Conservation (phyloP, 2,329 filamentous ascomycete species). For the Penicillium capsulatum region DNA sequence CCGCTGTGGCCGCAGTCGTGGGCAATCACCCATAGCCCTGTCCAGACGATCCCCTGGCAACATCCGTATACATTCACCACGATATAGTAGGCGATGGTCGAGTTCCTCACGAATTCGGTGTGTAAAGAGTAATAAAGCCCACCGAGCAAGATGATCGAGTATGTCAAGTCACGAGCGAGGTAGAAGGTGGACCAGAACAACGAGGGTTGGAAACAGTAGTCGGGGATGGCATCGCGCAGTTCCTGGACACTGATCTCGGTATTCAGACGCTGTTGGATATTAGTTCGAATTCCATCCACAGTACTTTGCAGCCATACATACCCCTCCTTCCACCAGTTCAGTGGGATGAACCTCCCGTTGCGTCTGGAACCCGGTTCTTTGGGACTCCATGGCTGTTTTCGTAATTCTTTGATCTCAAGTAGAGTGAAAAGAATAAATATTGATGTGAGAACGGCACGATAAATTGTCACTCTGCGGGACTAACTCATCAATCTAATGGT, state of each 20-base stretch:
- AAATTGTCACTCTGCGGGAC: too few relatives aligned
- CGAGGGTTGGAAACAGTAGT: slow-evolving; percentile 1
- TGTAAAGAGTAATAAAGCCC: not conserved
- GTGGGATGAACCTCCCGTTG: not conserved
- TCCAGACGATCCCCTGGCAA: not conserved
- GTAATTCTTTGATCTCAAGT: too few relatives aligned
- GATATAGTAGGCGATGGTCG: not conserved
- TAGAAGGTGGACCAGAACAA: slow-evolving; percentile 1
- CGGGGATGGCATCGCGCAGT: slow-evolving; percentile 1
- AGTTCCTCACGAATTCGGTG: not conserved
- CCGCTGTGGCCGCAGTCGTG: slow-evolving; percentile 69
- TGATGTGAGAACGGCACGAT: too few relatives aligned
- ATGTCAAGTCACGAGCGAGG: slow-evolving; percentile 1
- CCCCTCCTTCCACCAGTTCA: slow-evolving; percentile 2
- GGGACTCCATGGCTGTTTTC: too few relatives aligned
- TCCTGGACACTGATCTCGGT: not conserved
- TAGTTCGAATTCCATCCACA: not conserved
- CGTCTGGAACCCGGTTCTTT: not conserved
- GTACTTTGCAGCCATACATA: not conserved
- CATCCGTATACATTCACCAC: slow-evolving; percentile 1
- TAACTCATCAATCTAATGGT: too few relatives aligned
- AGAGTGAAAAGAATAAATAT: too few relatives aligned
- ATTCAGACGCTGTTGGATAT: not conserved
- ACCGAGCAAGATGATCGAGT: not conserved
- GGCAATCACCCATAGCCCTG: slow-evolving; percentile 20